Evolutionary conservation across 2,329 filamentous ascomycete species (phyloP).

Genomic region (Neofusicoccum parvum): DNA sequence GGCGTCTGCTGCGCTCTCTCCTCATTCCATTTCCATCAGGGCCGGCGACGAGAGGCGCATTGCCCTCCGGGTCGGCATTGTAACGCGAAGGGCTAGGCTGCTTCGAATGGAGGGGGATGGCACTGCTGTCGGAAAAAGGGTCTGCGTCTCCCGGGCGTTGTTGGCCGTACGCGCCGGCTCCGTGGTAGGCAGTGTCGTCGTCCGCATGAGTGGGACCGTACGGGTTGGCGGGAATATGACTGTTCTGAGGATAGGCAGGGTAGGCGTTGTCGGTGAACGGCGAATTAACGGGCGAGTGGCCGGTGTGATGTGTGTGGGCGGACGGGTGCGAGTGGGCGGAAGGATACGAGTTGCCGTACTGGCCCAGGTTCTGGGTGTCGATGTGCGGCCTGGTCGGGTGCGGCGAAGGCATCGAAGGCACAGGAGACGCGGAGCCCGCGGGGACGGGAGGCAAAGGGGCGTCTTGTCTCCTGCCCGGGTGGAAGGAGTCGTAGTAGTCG

Average conservation of each 20-base stretch:
- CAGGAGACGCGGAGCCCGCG: constrained; percentile 22
- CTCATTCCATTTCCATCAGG: constrained; percentile 28
- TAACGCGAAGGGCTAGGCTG: constrained; percentile 41
- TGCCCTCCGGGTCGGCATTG: constrained; percentile 43
- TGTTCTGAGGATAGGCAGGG: constrained; percentile 51
- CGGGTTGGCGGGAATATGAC: constrained; percentile 53
- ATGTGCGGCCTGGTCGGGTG: constrained; percentile 37
- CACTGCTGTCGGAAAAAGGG: constrained; percentile 51
- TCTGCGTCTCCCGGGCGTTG: constrained; percentile 49
- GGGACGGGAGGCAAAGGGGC: constrained; percentile 40
- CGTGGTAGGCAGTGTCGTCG: constrained; percentile 63
- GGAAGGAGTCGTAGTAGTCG: constrained; percentile 64
- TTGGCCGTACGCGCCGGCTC: constrained; percentile 35
- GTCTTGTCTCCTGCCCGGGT: constrained; percentile 47
- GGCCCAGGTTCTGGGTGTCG: constrained; percentile 31
- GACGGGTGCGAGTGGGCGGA: constrained; percentile 16
- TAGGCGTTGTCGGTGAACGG: constrained; percentile 71
- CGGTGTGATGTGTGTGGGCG: not conserved
- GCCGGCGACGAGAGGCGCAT: constrained; percentile 28
- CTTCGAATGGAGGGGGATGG: constrained; percentile 48
- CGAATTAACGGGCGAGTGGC: constrained; percentile 39
- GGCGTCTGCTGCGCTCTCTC: constrained; percentile 27
- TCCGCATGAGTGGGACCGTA: constrained; percentile 57
- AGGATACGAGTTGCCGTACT: constrained; percentile 21
- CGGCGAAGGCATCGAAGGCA: constrained; percentile 36